These are phyloP conservation scores for Melampsora abietis-canadensis DNA, from an alignment of 1,284 basidiomycete species.

Conservation along the genomic window DNA sequence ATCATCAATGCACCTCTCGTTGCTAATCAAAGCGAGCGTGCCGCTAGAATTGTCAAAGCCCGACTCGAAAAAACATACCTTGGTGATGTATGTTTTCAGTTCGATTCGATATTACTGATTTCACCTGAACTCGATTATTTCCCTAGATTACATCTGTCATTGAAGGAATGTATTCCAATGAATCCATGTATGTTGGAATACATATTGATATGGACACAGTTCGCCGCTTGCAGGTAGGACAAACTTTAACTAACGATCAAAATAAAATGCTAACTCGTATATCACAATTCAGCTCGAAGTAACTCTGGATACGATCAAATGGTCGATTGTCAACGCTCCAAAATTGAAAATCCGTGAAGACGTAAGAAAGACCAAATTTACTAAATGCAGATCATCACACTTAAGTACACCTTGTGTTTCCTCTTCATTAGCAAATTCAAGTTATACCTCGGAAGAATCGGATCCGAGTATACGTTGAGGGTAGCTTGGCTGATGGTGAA, in stretches of 20 bases:
- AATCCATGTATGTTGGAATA: constrained; percentile 87
- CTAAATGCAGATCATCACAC: constrained; percentile 59
- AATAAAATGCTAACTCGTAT: neutral
- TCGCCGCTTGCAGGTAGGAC: constrained; percentile 69
- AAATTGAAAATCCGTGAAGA: constrained; percentile 92
- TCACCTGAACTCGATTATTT: neutral
- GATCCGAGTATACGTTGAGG: constrained; percentile 67
- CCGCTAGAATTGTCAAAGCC: constrained; percentile 95
- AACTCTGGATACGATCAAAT: constrained; percentile 86
- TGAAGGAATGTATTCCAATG: constrained; percentile 91
- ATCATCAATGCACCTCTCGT: constrained; percentile 96
- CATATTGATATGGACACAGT: constrained; percentile 89
- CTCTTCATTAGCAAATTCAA: constrained; percentile 47
- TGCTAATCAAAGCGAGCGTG: constrained; percentile 63
- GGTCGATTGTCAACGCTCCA: constrained; percentile 78
- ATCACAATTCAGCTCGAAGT: constrained; percentile 65
- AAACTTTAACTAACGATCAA: neutral
- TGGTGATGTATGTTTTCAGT: constrained; percentile 61
- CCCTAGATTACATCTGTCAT: constrained; percentile 72
- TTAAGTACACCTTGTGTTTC: constrained; percentile 13
- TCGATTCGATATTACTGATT: neutral
- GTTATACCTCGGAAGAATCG: constrained; percentile 62
- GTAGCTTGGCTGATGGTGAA: constrained; percentile 67
- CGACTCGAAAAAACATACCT: constrained; percentile 91
- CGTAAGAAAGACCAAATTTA: constrained; percentile 13